Evolutionary conservation across 140 eudicot species (phyloP).

Genomic region (Flaveria floridana): DNA sequence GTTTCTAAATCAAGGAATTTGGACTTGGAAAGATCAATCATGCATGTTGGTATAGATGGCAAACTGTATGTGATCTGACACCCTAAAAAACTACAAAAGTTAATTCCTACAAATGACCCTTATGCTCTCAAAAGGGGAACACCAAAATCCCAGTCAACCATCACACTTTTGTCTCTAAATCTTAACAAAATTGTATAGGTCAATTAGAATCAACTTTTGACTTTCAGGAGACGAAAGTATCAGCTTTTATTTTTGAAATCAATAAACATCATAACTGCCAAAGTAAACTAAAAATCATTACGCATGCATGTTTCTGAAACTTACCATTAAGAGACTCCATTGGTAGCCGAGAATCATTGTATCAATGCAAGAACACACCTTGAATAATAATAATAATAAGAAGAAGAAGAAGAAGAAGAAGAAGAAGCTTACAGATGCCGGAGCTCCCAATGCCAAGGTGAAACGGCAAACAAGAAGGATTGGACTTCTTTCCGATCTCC

Average conservation of each 20-base stretch:
- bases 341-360: too few relatives aligned
- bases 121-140: not conserved
- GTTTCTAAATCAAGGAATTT: not conserved
- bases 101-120: not conserved
- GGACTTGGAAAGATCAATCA: not conserved
- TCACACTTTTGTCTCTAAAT: not conserved
- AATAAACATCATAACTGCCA: not conserved
- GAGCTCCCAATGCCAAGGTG: constrained; percentile 43
- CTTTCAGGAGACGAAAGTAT: not conserved
- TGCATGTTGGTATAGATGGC: not conserved
- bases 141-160: not conserved
- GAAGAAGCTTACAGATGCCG: constrained; percentile 36
- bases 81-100: not conserved
- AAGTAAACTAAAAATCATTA: not conserved
- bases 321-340: too few relatives aligned
- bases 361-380: too few relatives aligned
- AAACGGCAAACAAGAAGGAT: constrained; percentile 48
- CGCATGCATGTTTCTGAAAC: too few relatives aligned
- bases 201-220: not conserved
- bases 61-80: not conserved
- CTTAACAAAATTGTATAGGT: not conserved
- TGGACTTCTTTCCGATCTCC: constrained; percentile 40
- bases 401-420: too few relatives aligned
- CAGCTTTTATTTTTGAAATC: not conserved
- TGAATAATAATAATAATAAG: too few relatives aligned